These are phyloP conservation scores for Coemansia aciculifera DNA, from an alignment of 192 early-diverging fungal species.

Conservation along the genomic window DNA sequence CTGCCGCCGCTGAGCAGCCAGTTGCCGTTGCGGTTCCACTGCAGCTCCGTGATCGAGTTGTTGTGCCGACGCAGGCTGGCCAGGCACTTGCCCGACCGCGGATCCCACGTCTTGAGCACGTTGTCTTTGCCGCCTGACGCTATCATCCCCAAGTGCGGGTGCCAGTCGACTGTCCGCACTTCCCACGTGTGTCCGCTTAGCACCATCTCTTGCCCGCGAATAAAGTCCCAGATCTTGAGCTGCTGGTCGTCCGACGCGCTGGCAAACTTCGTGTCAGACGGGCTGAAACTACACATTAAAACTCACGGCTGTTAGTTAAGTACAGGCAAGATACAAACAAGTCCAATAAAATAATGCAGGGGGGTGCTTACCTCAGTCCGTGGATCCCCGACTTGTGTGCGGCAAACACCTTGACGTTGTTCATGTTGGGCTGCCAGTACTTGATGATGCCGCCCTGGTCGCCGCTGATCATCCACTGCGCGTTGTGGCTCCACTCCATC, in stretches of 20 bases:
- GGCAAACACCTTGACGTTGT: conserved; percentile 82
- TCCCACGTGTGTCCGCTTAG: conserved; percentile 94
- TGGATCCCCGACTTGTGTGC: conserved; percentile 89
- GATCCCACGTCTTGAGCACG: conserved; percentile 97
- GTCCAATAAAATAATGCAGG: conserved; percentile 37
- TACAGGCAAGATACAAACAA: conserved; percentile 45
- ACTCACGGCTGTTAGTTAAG: not conserved
- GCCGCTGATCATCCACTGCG: conserved; percentile 92
- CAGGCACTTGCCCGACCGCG: conserved; percentile 80
- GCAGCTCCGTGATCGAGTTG: conserved; percentile 81
- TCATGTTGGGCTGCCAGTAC: conserved; percentile 98
- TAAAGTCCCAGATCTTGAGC: conserved; percentile 98
- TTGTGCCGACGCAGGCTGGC: conserved; percentile 92
- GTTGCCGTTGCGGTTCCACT: conserved; percentile 97
- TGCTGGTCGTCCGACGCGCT: conserved; percentile 92
- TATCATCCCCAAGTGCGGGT: conserved; percentile 87
- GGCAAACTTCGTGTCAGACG: conserved; percentile 91
- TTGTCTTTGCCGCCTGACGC: conserved; percentile 96
- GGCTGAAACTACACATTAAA: conserved; percentile 81
- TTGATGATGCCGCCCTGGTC: conserved; percentile 93
- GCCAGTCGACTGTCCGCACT: conserved; percentile 97
- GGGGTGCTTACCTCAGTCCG: conserved; percentile 81
- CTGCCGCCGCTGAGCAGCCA: conserved; percentile 91
- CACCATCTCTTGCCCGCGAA: conserved; percentile 76
- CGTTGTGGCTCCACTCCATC: conserved; percentile 97